Conservation (phyloP, 768 basidiomycete species). For the Chlorophyllum brunneum region DNA sequence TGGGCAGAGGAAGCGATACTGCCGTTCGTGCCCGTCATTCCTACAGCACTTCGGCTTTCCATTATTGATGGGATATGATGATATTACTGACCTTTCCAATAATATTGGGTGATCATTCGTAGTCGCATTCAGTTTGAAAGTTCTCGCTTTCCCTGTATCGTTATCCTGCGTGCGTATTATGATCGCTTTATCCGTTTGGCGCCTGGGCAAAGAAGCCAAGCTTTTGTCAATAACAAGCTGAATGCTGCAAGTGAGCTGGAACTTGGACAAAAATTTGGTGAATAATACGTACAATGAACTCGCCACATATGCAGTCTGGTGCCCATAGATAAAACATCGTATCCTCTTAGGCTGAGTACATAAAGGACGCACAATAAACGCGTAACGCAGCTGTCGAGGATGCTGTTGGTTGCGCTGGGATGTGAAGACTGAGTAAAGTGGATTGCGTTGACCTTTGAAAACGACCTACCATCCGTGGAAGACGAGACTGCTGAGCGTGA, state of each 20-base stretch:
- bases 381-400: constrained; percentile 74
- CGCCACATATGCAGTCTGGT: constrained; percentile 83
- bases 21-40: constrained; percentile 67
- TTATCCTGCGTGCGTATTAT: constrained; percentile 75
- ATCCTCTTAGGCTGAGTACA: constrained; percentile 3
- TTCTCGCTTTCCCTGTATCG: constrained; percentile 49
- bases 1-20: constrained; percentile 68
- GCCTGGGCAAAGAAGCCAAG: constrained; percentile 61
- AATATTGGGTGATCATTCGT: constrained; percentile 60
- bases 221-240: constrained; percentile 83
- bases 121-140: constrained; percentile 86
- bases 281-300: constrained; percentile 66
- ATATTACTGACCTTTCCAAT: constrained; percentile 61
- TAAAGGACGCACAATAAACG: constrained; percentile 68
- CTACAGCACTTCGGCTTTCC: constrained; percentile 28
- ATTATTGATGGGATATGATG: not conserved
- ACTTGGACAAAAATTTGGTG: not conserved
- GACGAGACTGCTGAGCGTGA: constrained; percentile 87
- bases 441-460: not conserved
- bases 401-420: constrained; percentile 70
- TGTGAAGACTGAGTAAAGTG: constrained; percentile 2
- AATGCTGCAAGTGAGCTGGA: constrained; percentile 1
- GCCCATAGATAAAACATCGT: constrained; percentile 16
- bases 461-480: constrained; percentile 72
- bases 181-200: constrained; percentile 75